Base-by-base conservation (phyloP, 176 grass and related monocot species). In the Eleusine coracana region DNA sequence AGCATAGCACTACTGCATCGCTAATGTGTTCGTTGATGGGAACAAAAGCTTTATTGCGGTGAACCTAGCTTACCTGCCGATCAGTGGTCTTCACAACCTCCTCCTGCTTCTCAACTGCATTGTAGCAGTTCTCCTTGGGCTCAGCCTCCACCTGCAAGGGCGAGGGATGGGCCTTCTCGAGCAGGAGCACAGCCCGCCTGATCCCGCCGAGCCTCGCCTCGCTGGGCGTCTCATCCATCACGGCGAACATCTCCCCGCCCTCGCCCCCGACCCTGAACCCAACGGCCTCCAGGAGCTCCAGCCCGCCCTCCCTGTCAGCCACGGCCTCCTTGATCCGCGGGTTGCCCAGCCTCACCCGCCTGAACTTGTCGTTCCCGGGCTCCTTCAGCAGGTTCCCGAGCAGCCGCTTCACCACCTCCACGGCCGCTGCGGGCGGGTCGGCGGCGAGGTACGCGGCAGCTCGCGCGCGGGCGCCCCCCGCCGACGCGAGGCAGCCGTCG, bases 301-400 rank as follows among this genome's bases (percentile, higher is more conserved):
- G 6, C 66, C 96, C 96, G 31, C 96, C 89, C 34, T 75, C 83
- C 37, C 83, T 79, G 56, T 99, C 91, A 14, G 77, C 81, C 7
- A 96, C 73, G 14, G 96, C 91, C 74, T 99, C 96, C 89, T 90
- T 93, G 83, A 99, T 96, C 86, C 92, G 91, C 23, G 91, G 93
- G 81, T 99, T 99, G 31, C 80, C 86, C 87, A 99, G 83, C 70
- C 93, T 77, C 36, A 99, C 92, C 83, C 83, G 82, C 80, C 93
- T 69, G 77, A 85, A 99, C 86, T 94, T 99, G 1, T 96, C 91
- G 56, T 86, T 96, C 21, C 70, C 65, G 7, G 96, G 91, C 15
- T 99, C 96, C 45, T 23, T 84, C 39, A 81, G 79, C 13, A 98
- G 69, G 48, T 99, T 99, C 4, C 73, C 89, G 42, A 99, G 89